Evolutionary conservation across 1,284 basidiomycete species (phyloP).

Genomic region (Athelia psychrophila): DNA sequence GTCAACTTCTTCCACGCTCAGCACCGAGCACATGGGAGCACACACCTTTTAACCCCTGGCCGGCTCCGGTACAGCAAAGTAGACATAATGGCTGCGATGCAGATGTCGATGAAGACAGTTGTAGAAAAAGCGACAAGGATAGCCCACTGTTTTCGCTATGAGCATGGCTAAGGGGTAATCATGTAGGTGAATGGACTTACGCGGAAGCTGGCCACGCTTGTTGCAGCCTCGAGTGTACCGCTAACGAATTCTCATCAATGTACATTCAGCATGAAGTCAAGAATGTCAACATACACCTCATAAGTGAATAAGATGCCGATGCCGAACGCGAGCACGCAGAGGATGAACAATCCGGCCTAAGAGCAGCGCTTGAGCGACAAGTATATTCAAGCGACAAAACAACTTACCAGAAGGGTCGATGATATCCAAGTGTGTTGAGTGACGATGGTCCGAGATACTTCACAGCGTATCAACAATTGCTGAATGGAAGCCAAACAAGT

Average conservation of each 20-base stretch:
- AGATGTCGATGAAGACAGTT: neutral
- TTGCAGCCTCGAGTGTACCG: neutral
- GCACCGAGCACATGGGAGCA: neutral
- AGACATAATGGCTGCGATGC: neutral
- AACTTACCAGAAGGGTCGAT: neutral
- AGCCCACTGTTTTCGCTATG: neutral
- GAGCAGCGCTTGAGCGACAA: neutral
- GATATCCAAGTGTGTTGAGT: neutral
- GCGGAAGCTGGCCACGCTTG: neutral
- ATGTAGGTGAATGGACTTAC: neutral
- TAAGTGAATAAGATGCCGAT: neutral
- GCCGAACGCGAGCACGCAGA: neutral
- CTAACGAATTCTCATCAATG: neutral
- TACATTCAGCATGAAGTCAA: neutral
- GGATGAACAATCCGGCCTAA: neutral
- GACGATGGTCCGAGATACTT: neutral
- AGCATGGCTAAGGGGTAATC: neutral
- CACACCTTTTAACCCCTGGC: neutral
- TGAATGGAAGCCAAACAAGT: neutral
- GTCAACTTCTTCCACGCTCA: neutral
- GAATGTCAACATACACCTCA: neutral
- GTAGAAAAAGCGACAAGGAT: neutral
- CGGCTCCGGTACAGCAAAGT: neutral
- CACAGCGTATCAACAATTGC: neutral
- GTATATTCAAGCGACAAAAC: too few species aligned